A percentile compares a stretch with the other conserved stretches of the same genome.
These are phyloP conservation scores for Fusarium albidum DNA, from an alignment of 2,329 filamentous ascomycete genomes.

Conservation along the genomic window DNA sequence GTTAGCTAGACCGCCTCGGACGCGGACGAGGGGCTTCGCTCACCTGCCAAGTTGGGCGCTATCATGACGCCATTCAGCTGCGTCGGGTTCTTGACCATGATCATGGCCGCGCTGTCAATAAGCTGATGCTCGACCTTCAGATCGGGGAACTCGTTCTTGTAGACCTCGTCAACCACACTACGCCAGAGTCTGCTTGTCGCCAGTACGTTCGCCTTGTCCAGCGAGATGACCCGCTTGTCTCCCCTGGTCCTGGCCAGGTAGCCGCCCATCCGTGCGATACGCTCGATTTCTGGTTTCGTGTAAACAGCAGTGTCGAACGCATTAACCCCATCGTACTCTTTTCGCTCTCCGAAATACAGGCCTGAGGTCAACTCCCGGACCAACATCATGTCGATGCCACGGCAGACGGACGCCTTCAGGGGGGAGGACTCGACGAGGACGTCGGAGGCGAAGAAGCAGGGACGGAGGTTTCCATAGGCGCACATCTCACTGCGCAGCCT, in stretches of 20 bases:
- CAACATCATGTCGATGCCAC: conserved; percentile 90
- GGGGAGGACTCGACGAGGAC: conserved; percentile 85
- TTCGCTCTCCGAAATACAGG: conserved; percentile 93
- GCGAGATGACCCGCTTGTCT: conserved; percentile 75
- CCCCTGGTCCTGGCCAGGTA: conserved; percentile 80
- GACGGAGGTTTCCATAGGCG: conserved; percentile 94
- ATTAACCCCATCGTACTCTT: conserved; percentile 72
- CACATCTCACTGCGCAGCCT: conserved; percentile 91
- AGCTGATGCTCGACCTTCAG: conserved; percentile 86
- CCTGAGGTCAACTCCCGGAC: conserved; percentile 92
- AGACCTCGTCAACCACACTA: conserved; percentile 83
- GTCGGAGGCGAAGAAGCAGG: conserved; percentile 94
- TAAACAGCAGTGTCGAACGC: conserved; percentile 88
- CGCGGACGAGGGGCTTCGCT: no score
- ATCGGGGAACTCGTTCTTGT: conserved; percentile 88
- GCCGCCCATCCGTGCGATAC: conserved; percentile 82
- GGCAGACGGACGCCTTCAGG: conserved; percentile 84
- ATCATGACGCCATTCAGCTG: conserved; percentile 90
- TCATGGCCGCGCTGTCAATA: conserved; percentile 96
- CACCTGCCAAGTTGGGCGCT: conserved; percentile 90
- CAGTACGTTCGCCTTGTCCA: conserved; percentile 97
- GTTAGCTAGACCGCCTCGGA: no score
- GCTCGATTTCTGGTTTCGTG: conserved; percentile 91
- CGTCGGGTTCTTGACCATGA: conserved; percentile 94
- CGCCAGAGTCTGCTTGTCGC: conserved; percentile 91